Evolutionary conservation across 495 filamentous ascomycete species (phyloP), one percentile per base, ranked within the genome.

Genomic region (Talaromyces stipitatus): DNA sequence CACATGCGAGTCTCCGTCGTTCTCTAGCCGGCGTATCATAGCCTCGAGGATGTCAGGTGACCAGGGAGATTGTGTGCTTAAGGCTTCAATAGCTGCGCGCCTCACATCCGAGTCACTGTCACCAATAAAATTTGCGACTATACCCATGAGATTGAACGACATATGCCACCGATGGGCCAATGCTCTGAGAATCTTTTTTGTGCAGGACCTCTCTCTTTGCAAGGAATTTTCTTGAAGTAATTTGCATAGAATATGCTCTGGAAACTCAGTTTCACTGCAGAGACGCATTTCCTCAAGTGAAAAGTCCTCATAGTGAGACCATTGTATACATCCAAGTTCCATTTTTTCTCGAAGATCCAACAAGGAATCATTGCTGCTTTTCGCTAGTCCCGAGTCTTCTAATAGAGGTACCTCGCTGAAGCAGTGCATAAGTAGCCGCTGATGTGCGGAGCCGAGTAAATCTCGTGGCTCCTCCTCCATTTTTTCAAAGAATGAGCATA

Each of bases 391-490:
- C 28, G 12, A 30, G 67, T 57, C 54, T 55, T n/a, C 5, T 56
- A n/a, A 63, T 63, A 56, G 38, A 69, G 58, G 20, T 48, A 16
- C 23, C 60, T 75, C 71, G 58, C 64, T 72, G 32, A 75, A 63
- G 58, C 71, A 75, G 65, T 72, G 67, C 61, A 73, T 72, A 45
- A 75, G 50, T 20, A 75, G 65, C 5, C 69, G 69, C 51, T 69
- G 69, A 64, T 77, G 72, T 36, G 58, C 55, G 32, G 66, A 62
- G 41, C 74, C 70, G 5, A 77, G 50, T 4, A 75, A 59, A 56
- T 75, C 72, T 22, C 62, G 63, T 55, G 71, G 74, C 53, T 73
- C 61, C 1, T 61, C 26, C 27, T 75, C 67, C n/a, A 75, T 65
- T 45, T 54, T 56, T 27, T 68, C 5, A 45, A 77, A 69, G 61